A percentile compares a stretch with the other conserved stretches of the same genome.
Conservation (phyloP, 345 rosid species). For the Aegle marmelos region DNA sequence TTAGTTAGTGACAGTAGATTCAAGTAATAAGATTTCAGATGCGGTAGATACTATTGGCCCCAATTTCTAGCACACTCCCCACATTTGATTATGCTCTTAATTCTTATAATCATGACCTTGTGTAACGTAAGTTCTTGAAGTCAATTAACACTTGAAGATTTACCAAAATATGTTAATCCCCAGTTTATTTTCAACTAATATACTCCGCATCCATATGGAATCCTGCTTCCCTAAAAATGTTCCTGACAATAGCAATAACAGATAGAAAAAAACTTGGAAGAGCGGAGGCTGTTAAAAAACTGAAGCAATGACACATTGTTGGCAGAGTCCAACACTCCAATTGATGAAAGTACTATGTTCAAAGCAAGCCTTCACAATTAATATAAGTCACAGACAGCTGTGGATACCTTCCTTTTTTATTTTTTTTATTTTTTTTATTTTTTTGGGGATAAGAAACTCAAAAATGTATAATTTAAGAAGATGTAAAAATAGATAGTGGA, state of each 20-base stretch:
- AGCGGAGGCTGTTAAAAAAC: not conserved
- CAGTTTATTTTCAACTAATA: not conserved
- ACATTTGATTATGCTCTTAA: not conserved
- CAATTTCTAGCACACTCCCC: not conserved
- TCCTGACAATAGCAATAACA: not conserved
- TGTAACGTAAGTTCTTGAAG: not conserved
- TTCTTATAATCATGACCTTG: not conserved
- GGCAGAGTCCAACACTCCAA: not conserved
- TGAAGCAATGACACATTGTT: not conserved
- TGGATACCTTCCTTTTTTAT: not conserved
- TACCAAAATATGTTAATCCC: not conserved
- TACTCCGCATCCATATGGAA: constrained; percentile 1
- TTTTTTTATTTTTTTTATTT: no score
- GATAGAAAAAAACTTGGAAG: not conserved
- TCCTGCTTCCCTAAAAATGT: not conserved
- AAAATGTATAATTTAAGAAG: no score
- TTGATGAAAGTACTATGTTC: not conserved
- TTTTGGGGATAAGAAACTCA: no score
- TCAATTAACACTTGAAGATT: not conserved
- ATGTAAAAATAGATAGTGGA: no score
- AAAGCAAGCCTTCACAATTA: not conserved
- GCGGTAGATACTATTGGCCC: not conserved
- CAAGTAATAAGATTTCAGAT: not conserved
- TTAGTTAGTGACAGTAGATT: constrained; percentile 2
- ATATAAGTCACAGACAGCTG: not conserved